Conservation (phyloP, 169 alveolate genomes). For the Babesia divergens region DNA sequence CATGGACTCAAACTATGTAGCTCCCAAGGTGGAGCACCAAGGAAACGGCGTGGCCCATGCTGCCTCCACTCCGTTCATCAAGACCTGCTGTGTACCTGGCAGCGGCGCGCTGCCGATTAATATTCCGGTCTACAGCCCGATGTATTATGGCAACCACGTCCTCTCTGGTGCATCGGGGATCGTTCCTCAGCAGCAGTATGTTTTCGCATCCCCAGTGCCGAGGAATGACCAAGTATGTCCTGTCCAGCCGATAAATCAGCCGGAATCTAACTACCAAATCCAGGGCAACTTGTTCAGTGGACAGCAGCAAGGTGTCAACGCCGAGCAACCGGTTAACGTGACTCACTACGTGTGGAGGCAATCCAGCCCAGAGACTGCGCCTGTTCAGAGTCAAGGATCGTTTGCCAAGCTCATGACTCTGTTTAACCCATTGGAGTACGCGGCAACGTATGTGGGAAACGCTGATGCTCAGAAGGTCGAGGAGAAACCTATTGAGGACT, state of each 20-base stretch:
- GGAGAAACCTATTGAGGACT: not conserved
- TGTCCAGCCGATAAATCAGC: not conserved
- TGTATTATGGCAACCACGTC: conserved; percentile 22
- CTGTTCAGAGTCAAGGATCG: not conserved
- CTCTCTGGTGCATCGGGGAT: conserved; percentile 23
- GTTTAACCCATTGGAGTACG: conserved; percentile 3
- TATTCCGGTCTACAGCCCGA: conserved; percentile 41
- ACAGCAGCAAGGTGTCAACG: not conserved
- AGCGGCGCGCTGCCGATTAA: conserved; percentile 30
- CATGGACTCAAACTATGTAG: too few species aligned
- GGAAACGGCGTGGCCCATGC: too few species aligned
- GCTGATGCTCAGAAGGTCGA: not conserved
- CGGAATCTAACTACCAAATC: conserved; percentile 4
- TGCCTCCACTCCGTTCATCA: not conserved
- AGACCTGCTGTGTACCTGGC: conserved; percentile 20
- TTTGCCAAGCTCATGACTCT: conserved; percentile 24
- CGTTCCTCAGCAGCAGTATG: conserved; percentile 45
- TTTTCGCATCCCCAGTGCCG: conserved; percentile 38
- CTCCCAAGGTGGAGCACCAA: too few species aligned
- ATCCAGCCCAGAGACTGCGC: not conserved
- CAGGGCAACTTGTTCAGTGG: not conserved
- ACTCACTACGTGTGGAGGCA: conserved; percentile 36
- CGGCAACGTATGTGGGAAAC: too few species aligned
- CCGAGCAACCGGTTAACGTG: conserved; percentile 11
- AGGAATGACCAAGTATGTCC: not conserved